A percentile compares a stretch with the other conserved stretches of the same genome.
Conservation (phyloP, 306 rosid species). For the Cajanus cajan region DNA sequence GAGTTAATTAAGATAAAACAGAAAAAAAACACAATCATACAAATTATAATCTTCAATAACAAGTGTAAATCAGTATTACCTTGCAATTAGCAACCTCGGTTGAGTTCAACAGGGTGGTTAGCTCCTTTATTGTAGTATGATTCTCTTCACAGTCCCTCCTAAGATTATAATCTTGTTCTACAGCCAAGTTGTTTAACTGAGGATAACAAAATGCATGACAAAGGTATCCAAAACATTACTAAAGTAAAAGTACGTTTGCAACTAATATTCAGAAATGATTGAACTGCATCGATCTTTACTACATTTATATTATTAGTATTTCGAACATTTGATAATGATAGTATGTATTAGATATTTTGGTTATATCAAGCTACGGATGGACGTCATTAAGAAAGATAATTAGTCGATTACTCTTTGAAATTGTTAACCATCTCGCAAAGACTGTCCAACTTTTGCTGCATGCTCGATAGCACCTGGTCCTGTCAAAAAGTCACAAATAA, state of each 20-base stretch:
- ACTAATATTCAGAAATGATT: background rate
- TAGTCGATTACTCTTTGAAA: constrained; percentile 48
- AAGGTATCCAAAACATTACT: background rate
- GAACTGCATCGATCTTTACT: background rate
- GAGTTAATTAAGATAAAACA: background rate
- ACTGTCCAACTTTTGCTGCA: constrained; percentile 90
- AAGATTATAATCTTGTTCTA: constrained; percentile 72
- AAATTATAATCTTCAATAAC: too few relatives aligned
- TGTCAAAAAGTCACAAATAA: constrained; percentile 20
- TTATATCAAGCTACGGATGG: background rate
- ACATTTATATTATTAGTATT: background rate
- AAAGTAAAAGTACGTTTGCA: background rate
- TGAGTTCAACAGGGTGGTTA: constrained; percentile 53
- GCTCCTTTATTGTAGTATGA: constrained; percentile 65
- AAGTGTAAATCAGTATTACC: too few relatives aligned
- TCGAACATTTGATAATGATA: background rate
- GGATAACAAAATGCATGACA: constrained; percentile 3
- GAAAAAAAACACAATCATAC: background rate
- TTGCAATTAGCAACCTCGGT: constrained; percentile 54
- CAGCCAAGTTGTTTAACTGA: constrained; percentile 60
- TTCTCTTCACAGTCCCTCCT: constrained; percentile 76
- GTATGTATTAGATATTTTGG: background rate
- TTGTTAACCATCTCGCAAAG: constrained; percentile 65
- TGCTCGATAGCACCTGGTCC: constrained; percentile 76
- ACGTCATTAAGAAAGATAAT: background rate